Conservation (phyloP, 345 rosid species). For the Lumnitzera racemosa region DNA sequence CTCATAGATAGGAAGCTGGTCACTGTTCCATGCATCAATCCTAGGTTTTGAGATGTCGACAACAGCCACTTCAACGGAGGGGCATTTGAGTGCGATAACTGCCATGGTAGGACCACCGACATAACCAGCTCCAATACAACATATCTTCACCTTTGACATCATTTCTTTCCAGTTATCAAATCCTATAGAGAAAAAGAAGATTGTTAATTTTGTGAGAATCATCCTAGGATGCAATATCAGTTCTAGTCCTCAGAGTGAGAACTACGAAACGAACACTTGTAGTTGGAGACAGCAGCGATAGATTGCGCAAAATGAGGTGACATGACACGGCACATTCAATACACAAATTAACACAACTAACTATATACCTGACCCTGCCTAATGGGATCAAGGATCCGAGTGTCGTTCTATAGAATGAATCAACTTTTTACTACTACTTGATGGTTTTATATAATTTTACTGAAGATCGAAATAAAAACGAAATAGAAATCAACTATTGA, state of each 20-base stretch:
- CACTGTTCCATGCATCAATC: slow-evolving; percentile 64
- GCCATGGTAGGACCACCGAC: slow-evolving; percentile 81
- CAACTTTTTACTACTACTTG: too few relatives aligned
- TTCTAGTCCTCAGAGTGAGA: neutral
- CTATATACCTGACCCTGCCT: too few relatives aligned
- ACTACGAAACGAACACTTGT: neutral
- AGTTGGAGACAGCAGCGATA: neutral
- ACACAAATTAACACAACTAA: too few relatives aligned
- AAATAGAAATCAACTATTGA: too few relatives aligned
- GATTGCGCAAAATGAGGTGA: neutral
- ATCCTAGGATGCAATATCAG: too few relatives aligned
- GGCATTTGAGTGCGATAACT: slow-evolving; percentile 61
- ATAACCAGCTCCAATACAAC: slow-evolving; percentile 73
- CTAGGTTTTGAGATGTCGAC: slow-evolving; percentile 62
- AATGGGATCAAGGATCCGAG: too few relatives aligned
- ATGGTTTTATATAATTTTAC: too few relatives aligned
- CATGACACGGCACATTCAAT: too few relatives aligned
- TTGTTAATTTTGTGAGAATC: too few relatives aligned
- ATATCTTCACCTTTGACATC: slow-evolving; percentile 43
- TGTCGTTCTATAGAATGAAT: too few relatives aligned
- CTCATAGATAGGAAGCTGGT: slow-evolving; percentile 60
- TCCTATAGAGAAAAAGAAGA: slow-evolving; percentile 3
- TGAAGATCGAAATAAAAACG: too few relatives aligned
- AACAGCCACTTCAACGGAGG: slow-evolving; percentile 53
- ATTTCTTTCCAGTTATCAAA: slow-evolving; percentile 15